A percentile compares a stretch with the other conserved stretches of the same genome.
Conservation (phyloP, 768 basidiomycete genomes). For the Lactarius tabidus region DNA sequence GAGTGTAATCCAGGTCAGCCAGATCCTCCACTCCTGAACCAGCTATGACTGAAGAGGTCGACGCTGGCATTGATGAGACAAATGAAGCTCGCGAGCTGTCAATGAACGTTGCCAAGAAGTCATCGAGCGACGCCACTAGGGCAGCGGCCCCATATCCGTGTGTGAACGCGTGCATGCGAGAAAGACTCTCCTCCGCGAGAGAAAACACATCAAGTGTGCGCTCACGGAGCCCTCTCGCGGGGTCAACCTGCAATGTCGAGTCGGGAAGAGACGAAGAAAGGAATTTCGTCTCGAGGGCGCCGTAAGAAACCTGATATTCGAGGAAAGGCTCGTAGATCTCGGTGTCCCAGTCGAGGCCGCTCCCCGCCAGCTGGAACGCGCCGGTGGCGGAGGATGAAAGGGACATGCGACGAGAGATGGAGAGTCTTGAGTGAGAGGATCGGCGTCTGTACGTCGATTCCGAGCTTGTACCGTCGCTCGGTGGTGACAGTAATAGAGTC, state of each 20-base stretch:
- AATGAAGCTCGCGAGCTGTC: constrained; percentile 44
- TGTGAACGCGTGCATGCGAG: constrained; percentile 74
- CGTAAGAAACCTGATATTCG: constrained; percentile 85
- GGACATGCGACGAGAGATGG: constrained; percentile 30
- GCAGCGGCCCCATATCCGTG: constrained; percentile 82
- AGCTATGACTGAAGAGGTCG: constrained; percentile 35
- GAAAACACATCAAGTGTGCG: constrained; percentile 70
- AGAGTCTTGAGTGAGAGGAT: constrained; percentile 22
- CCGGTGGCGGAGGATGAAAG: constrained; percentile 27
- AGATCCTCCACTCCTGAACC: constrained; percentile 48
- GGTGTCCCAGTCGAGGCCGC: constrained; percentile 71
- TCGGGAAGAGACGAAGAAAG: constrained; percentile 56
- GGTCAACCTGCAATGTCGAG: constrained; percentile 40
- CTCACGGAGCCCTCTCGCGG: constrained; percentile 68
- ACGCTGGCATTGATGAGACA: constrained; percentile 24
- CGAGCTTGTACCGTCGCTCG: constrained; percentile 25
- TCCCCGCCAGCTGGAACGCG: constrained; percentile 13
- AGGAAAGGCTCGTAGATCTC: constrained; percentile 93
- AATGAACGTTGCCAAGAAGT: constrained; percentile 66
- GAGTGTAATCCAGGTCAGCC: constrained; percentile 74
- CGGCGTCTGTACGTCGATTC: constrained; percentile 19
- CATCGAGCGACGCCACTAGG: constrained; percentile 70
- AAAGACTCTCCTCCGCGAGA: constrained; percentile 74
- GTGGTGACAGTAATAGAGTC: constrained; percentile 14
- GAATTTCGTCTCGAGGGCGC: constrained; percentile 65